Conservation (phyloP, 2,329 filamentous ascomycete species). For the Colletotrichum sp. region DNA sequence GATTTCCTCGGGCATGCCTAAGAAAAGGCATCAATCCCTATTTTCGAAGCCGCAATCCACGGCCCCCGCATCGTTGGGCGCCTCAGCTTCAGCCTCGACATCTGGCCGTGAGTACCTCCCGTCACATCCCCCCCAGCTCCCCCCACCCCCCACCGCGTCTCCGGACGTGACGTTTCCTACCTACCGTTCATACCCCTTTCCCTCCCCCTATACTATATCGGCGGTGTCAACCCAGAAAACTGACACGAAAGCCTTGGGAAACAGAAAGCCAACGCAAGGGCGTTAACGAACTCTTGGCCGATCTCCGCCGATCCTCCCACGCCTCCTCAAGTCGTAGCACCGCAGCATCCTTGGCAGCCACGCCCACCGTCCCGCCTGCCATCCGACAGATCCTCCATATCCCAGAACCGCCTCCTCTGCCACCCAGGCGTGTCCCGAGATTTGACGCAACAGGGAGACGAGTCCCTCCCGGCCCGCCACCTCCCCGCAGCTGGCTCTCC, state of each 20-base stretch:
- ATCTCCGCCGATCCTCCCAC: slow-evolving; percentile 54
- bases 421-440: slow-evolving; percentile 48
- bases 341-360: slow-evolving; percentile 7
- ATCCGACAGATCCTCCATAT: slow-evolving; percentile 65
- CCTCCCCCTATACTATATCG: background rate
- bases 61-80: slow-evolving; percentile 35
- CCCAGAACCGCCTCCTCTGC: slow-evolving; percentile 59
- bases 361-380: slow-evolving; percentile 55
- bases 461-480: slow-evolving; percentile 62
- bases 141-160: background rate
- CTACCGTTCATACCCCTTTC: background rate
- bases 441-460: slow-evolving; percentile 54
- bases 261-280: slow-evolving; percentile 41
- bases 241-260: slow-evolving; percentile 10
- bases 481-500: slow-evolving; percentile 62
- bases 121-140: background rate
- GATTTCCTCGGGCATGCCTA: slow-evolving; percentile 57
- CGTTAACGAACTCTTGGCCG: slow-evolving; percentile 67
- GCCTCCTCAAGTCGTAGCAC: slow-evolving; percentile 9
- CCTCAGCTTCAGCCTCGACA: slow-evolving; percentile 17
- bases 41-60: slow-evolving; percentile 65
- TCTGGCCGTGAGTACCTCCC: slow-evolving; percentile 14
- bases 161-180: background rate
- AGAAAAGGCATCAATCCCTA: slow-evolving; percentile 62
- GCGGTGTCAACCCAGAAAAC: background rate